Evolutionary conservation across 257 asterid species (phyloP).

Genomic region (Solanum etuberosum): DNA sequence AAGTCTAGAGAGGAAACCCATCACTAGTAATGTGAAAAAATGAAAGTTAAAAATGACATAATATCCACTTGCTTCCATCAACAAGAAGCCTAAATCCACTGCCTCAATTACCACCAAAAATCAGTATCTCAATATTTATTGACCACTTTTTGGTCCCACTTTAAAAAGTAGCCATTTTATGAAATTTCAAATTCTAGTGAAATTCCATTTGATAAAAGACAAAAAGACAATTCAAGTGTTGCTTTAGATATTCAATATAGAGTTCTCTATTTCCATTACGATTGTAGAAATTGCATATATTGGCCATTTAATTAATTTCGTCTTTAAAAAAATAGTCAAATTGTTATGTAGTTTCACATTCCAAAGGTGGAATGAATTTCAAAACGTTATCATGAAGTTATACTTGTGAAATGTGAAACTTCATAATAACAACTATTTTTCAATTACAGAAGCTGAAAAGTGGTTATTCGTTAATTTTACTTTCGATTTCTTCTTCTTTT

Average conservation of each 20-base stretch:
- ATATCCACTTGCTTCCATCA: not conserved
- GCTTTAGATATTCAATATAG: not conserved
- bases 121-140: not conserved
- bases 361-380: not conserved
- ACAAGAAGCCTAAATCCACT: not conserved
- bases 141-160: not conserved
- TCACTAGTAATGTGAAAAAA: not conserved
- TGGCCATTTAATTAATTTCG: not conserved
- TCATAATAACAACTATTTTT: not conserved
- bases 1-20: not conserved
- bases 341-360: not conserved
- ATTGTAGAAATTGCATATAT: not conserved
- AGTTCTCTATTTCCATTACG: not conserved
- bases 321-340: not conserved
- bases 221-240: not conserved
- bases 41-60: not conserved
- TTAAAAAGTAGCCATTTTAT: not conserved
- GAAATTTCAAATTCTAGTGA: not conserved
- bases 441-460: not conserved
- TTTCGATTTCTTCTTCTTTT: too few species aligned
- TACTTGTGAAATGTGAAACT: not conserved
- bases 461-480: not conserved
- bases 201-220: not conserved
- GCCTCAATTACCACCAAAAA: not conserved
- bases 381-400: not conserved